Evolutionary conservation across 257 asterid genomes (phyloP).

Genomic region (Solanum appendiculatum): DNA sequence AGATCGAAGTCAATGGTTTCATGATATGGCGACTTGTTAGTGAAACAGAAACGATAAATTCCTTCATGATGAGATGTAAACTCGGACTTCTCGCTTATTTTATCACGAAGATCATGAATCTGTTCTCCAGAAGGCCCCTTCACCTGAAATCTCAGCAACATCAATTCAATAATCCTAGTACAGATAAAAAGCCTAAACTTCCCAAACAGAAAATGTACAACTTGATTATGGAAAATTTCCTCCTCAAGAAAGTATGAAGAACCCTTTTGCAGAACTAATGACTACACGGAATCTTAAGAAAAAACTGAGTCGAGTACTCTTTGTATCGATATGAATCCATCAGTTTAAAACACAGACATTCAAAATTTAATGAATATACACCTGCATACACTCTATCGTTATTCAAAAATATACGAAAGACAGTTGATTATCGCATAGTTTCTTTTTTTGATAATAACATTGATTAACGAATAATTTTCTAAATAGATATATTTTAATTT

Average conservation of each 20-base stretch:
- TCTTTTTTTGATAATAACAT: neutral
- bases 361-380: neutral
- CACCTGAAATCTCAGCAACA: constrained; percentile 37
- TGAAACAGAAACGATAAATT: constrained; percentile 77
- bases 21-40: constrained; percentile 90
- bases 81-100: constrained; percentile 77
- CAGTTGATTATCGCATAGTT: neutral
- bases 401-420: neutral
- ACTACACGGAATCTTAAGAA: neutral
- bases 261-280: neutral
- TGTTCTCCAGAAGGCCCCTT: constrained; percentile 92
- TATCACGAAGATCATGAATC: constrained; percentile 70
- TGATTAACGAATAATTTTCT: neutral
- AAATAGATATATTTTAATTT: neutral
- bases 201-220: neutral
- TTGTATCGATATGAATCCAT: neutral
- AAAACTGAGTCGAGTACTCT: neutral
- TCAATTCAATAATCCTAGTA: neutral
- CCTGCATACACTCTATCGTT: neutral
- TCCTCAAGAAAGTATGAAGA: neutral
- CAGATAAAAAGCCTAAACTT: neutral
- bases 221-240: neutral
- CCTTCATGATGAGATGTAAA: constrained; percentile 74
- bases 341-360: neutral
- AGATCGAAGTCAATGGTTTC: constrained; percentile 88